Conservation (phyloP, 208 protist genomes). For the Acanthamoeba triangularis region DNA sequence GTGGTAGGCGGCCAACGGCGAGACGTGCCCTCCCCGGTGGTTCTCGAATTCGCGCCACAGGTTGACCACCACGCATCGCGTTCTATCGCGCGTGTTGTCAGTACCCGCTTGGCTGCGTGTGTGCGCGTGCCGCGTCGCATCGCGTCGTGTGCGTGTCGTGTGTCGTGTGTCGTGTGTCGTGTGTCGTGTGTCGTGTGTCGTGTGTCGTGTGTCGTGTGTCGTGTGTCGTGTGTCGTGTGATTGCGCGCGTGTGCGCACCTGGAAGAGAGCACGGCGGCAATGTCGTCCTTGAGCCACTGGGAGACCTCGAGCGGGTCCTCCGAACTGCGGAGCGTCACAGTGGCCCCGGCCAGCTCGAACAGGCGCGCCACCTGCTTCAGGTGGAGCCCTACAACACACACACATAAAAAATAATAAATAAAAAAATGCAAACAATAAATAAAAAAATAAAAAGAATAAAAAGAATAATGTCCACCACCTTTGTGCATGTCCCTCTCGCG, state of each 20-base stretch:
- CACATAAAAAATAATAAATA: too few species aligned
- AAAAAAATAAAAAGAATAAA: background rate
- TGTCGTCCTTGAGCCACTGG: background rate
- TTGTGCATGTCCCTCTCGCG: conserved; percentile 15
- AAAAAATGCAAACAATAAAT: background rate
- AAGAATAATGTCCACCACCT: background rate
- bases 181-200: too few species aligned
- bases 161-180: too few species aligned
- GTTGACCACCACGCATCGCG: background rate
- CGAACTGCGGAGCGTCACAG: background rate
- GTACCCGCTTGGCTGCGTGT: too few species aligned
- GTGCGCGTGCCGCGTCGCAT: too few species aligned
- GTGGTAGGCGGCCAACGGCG: background rate
- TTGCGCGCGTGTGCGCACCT: background rate
- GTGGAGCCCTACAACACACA: background rate
- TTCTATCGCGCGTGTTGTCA: background rate
- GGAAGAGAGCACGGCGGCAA: background rate
- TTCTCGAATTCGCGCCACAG: background rate
- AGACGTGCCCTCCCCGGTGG: background rate
- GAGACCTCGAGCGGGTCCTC: background rate
- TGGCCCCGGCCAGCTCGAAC: background rate
- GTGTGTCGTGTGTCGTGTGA: too few species aligned
- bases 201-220: too few species aligned
- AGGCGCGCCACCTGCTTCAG: background rate
- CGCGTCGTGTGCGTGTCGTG: too few species aligned